phyloP scores from a whole-genome alignment of 1,139 yeast genomes.

The Meyerozyma smithsonii region DNA sequence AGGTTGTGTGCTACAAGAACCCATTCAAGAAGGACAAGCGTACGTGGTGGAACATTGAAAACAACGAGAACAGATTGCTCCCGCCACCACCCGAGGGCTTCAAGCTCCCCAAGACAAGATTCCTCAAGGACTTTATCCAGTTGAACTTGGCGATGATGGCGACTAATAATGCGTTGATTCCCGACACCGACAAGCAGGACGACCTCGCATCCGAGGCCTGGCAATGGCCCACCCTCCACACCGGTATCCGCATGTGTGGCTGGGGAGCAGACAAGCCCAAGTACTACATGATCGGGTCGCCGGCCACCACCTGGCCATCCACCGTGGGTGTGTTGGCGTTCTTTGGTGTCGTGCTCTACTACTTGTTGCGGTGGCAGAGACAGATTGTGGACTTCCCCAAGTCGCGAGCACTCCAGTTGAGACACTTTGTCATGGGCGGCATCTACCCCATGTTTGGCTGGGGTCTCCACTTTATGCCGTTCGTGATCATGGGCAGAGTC shows the following conservation, averaged over 20 bases:
- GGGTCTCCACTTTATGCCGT: slow-evolving; percentile 90
- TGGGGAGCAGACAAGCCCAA: slow-evolving; percentile 82
- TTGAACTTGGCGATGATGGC: slow-evolving; percentile 98
- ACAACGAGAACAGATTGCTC: slow-evolving; percentile 68
- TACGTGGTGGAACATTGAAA: slow-evolving; percentile 98
- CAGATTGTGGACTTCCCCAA: slow-evolving; percentile 67
- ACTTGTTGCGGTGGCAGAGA: slow-evolving; percentile 90
- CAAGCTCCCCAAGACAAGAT: slow-evolving; percentile 75
- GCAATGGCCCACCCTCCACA: slow-evolving; percentile 97
- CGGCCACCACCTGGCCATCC: slow-evolving; percentile 93
- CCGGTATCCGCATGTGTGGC: slow-evolving; percentile 92
- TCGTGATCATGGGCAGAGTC: slow-evolving; percentile 93
- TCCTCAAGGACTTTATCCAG: slow-evolving; percentile 85
- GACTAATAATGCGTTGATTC: slow-evolving; percentile 91
- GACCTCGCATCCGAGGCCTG: slow-evolving; percentile 88
- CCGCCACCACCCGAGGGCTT: slow-evolving; percentile 73
- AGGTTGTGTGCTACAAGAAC: slow-evolving; percentile 77
- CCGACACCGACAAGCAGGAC: slow-evolving; percentile 88
- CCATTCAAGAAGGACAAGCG: slow-evolving; percentile 83
- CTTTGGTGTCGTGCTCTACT: slow-evolving; percentile 49
- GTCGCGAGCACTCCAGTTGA: slow-evolving; percentile 24
- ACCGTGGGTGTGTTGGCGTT: slow-evolving; percentile 64
- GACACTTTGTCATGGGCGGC: slow-evolving; percentile 66
- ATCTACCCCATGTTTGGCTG: slow-evolving; percentile 90
- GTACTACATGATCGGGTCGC: slow-evolving; percentile 89